Evolutionary conservation across 345 rosid species (phyloP).

Genomic region (Mallotus nudiflorus): DNA sequence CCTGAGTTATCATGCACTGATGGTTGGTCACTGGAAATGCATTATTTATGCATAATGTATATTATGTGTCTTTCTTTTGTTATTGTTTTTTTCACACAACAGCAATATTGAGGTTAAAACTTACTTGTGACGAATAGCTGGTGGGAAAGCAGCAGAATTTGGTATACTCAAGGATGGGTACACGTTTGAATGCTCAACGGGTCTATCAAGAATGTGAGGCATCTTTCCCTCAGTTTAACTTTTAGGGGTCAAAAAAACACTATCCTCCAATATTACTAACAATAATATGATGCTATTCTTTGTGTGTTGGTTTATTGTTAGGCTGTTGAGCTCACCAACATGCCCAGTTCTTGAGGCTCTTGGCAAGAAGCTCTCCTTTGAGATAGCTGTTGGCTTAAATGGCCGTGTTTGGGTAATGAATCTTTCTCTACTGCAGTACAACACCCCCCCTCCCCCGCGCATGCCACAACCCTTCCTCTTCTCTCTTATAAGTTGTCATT

Average conservation of each 20-base stretch:
- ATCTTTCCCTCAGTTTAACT: not conserved
- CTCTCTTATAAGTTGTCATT: not conserved
- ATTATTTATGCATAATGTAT: not conserved
- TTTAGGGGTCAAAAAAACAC: not conserved
- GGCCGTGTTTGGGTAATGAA: slow-evolving; percentile 73
- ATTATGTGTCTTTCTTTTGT: no score
- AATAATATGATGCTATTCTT: not conserved
- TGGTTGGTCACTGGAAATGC: slow-evolving; percentile 40
- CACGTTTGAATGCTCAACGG: slow-evolving; percentile 83
- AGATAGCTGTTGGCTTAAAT: slow-evolving; percentile 77
- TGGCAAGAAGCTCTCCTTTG: slow-evolving; percentile 74
- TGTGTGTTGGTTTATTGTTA: slow-evolving; percentile 24
- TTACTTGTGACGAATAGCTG: slow-evolving; percentile 41
- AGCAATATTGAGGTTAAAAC: slow-evolving; percentile 5
- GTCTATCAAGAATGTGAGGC: slow-evolving; percentile 76
- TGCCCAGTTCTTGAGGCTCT: slow-evolving; percentile 80
- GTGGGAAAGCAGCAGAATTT: slow-evolving; percentile 77
- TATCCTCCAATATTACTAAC: not conserved
- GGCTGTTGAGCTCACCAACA: slow-evolving; percentile 72
- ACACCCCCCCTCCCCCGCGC: no score
- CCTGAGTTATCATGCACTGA: slow-evolving; percentile 77
- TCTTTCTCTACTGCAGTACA: not conserved
- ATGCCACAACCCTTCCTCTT: no score
- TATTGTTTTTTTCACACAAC: slow-evolving; percentile 3
- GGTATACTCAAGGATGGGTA: slow-evolving; percentile 73